Percentiles rank a stretch among this genome's conserved stretches.
phyloP scores from a whole-genome alignment of 306 rosid species.

The Phaseolus lunatus region DNA sequence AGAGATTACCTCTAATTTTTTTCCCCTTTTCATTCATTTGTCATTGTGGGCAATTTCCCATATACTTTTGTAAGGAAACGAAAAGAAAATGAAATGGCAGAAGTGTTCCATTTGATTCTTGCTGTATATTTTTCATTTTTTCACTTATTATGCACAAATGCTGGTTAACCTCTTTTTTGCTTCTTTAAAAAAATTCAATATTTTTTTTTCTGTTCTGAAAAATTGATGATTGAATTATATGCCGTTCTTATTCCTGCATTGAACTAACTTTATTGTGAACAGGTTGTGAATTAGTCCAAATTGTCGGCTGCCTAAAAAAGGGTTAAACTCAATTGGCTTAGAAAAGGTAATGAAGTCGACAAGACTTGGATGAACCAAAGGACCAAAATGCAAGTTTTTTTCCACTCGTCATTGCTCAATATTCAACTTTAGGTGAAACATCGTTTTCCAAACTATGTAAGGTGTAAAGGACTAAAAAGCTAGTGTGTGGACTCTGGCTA shows the following conservation, averaged over 20 bases:
- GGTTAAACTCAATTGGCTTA: neutral
- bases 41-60: slow-evolving; percentile 34
- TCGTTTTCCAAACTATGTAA: neutral
- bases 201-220: neutral
- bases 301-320: neutral
- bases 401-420: neutral
- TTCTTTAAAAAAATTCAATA: neutral
- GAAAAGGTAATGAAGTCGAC: slow-evolving; percentile 1
- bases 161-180: neutral
- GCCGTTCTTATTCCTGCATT: neutral
- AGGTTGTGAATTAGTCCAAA: slow-evolving; percentile 20
- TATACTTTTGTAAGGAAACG: slow-evolving; percentile 10
- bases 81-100: slow-evolving; percentile 32
- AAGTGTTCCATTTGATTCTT: slow-evolving; percentile 35
- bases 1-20: slow-evolving; percentile 35
- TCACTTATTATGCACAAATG: neutral
- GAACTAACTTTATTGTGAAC: neutral
- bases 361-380: neutral
- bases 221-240: neutral
- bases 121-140: slow-evolving; percentile 5
- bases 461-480: no score
- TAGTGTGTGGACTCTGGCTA: slow-evolving; percentile 7
- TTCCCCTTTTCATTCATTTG: neutral
- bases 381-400: neutral
- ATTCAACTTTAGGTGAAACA: slow-evolving; percentile 6